A percentile compares a stretch with the other conserved stretches of the same genome.
phyloP scores from a whole-genome alignment of 768 basidiomycete genomes.

The Auriscalpium vulgare region DNA sequence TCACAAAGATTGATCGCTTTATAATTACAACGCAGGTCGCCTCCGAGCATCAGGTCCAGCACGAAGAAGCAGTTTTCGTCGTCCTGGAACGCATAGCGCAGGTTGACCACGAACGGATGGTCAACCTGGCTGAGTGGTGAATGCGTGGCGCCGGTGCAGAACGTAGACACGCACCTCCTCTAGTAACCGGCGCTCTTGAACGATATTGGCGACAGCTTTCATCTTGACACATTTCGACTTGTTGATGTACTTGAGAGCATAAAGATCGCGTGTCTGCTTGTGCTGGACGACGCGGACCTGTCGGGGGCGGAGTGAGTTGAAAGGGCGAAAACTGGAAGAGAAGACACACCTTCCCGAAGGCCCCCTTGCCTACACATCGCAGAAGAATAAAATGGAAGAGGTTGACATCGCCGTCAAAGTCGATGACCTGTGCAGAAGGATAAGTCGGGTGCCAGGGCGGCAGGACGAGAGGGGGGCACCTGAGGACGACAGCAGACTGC shows the following conservation, averaged over 20 bases:
- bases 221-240: conserved; percentile 97
- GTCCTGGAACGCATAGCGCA: conserved; percentile 96
- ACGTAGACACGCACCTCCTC: conserved; percentile 65
- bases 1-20: background rate
- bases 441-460: background rate
- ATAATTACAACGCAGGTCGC: conserved; percentile 82
- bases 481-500: conserved; percentile 79
- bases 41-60: conserved; percentile 93
- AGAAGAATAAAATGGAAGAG: conserved; percentile 95
- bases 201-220: conserved; percentile 95
- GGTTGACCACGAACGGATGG: conserved; percentile 90
- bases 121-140: conserved; percentile 56
- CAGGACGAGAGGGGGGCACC: conserved; percentile 29
- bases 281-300: conserved; percentile 99
- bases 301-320: conserved; percentile 2
- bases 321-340: conserved; percentile 9
- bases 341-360: conserved; percentile 83
- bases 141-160: conserved; percentile 15
- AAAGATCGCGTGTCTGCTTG: conserved; percentile 94
- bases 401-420: conserved; percentile 92
- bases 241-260: conserved; percentile 99
- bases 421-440: conserved; percentile 58
- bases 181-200: conserved; percentile 89
- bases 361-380: conserved; percentile 96
- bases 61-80: conserved; percentile 99